Evolutionary conservation across 2,329 filamentous ascomycete genomes (phyloP).

Genomic region (Xylogone sp.): DNA sequence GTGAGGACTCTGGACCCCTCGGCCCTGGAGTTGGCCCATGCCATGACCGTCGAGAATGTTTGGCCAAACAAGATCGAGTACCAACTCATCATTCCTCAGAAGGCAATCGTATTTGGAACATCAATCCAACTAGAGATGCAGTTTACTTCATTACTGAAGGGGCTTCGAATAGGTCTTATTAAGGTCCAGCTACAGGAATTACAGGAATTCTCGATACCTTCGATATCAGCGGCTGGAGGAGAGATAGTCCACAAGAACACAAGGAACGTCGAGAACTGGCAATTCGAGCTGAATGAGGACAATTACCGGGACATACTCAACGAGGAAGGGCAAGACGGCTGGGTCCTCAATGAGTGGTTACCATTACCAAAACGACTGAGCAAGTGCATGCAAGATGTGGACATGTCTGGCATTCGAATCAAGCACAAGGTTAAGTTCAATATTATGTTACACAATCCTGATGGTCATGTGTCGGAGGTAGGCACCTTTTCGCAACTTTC

Average conservation of each 20-base stretch:
- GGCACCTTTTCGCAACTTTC: not conserved
- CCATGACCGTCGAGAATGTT: conserved; percentile 94
- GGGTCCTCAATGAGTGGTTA: conserved; percentile 55
- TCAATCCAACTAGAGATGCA: conserved; percentile 79
- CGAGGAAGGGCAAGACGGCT: conserved; percentile 64
- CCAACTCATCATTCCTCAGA: conserved; percentile 87
- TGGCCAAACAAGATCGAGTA: conserved; percentile 99
- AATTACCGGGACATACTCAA: conserved; percentile 69
- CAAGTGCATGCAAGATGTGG: conserved; percentile 84
- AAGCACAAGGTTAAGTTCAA: conserved; percentile 90
- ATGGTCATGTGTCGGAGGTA: conserved; percentile 90
- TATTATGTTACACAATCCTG: conserved; percentile 88
- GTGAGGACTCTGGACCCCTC: conserved; percentile 74
- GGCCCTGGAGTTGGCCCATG: conserved; percentile 74
- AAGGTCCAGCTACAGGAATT: conserved; percentile 76
- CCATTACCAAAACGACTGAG: conserved; percentile 78
- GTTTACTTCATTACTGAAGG: conserved; percentile 85
- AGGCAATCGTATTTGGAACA: conserved; percentile 93
- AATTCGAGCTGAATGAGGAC: conserved; percentile 50
- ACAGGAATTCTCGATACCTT: conserved; percentile 59
- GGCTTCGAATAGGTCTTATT: conserved; percentile 79
- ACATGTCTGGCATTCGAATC: conserved; percentile 85
- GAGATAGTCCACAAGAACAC: conserved; percentile 51
- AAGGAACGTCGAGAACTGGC: conserved; percentile 60
- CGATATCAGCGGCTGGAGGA: conserved; percentile 19